Evolutionary conservation across 768 basidiomycete genomes (phyloP), one percentile per base, ranked within the genome.

Genomic region (Inosperma sp.): DNA sequence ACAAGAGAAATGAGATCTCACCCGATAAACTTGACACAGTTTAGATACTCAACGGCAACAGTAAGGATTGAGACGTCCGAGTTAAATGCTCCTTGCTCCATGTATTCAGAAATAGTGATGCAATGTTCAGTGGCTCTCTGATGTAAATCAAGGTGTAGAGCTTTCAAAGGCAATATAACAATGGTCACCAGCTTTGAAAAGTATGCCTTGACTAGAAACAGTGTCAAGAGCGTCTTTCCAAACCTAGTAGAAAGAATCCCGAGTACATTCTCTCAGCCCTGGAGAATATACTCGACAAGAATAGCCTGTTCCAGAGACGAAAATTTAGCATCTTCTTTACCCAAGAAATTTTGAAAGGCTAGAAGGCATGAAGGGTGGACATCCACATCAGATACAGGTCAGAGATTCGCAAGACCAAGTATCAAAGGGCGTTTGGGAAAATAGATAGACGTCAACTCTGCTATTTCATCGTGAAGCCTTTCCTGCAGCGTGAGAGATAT

Each of bases 231-330:
- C 16, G 48, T 49, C 23, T 49, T 49, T 10, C 48, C 48, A 7
- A 14, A 8, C 10, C 33, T 35, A 17, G 48, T 49, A 4, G 25
- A 12, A 6, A 49, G 31, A 26, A 49, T 37, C 8, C 9, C 48
- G 12, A 49, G 34, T 31, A 49, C 39, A 23, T 39, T 49, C 33
- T 35, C 13, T 25, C 39, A 16, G 31, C 48, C 5, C 17, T 19
- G 31, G 16, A 34, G 12, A 4, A 34, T 16, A n/a, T 36, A n/a
- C 21, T 49, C 48, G 12, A 49, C 12, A 10, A 49, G n/a, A 25
- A 49, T 25, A 19, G 29, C 48, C 23, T 49, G 48, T 16, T 49
- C 31, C 10, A 35, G 48, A 19, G 25, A 49, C 14, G 9, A 36
- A 7, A 7, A 49, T 19, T 37, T 7, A 26, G 48, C 48, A 21